phyloP scores from a whole-genome alignment of 257 asterid genomes.

The Dorcoceras hygrometricum region DNA sequence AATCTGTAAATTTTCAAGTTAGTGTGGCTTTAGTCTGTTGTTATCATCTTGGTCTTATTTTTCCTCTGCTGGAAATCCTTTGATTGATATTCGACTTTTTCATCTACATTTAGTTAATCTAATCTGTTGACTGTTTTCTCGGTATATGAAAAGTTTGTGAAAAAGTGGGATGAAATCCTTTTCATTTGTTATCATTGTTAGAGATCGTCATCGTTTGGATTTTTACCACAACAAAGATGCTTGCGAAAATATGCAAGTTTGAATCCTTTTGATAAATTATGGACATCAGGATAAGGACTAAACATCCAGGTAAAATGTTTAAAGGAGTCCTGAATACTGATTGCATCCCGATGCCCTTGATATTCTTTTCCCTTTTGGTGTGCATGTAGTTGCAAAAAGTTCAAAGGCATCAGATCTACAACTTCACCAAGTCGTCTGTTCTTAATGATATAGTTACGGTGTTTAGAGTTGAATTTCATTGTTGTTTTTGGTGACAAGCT shows the following conservation, averaged over 20 bases:
- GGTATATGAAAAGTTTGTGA: slow-evolving; percentile 4
- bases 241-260: background rate
- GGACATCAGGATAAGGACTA: background rate
- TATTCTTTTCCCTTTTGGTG: slow-evolving; percentile 15
- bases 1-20: background rate
- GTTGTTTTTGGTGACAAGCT: slow-evolving; percentile 17
- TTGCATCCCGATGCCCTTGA: background rate
- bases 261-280: slow-evolving; percentile 5
- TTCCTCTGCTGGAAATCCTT: slow-evolving; percentile 16
- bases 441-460: background rate
- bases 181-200: slow-evolving; percentile 12
- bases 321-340: slow-evolving; percentile 15
- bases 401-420: background rate
- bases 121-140: background rate
- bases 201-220: slow-evolving; percentile 5
- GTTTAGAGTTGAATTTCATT: slow-evolving; percentile 10
- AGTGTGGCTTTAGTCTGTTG: background rate
- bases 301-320: too few species aligned
- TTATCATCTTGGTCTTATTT: slow-evolving; percentile 6
- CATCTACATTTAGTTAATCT: slow-evolving; percentile 2
- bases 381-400: slow-evolving; percentile 2
- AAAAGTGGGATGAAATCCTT: background rate
- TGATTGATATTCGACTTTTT: slow-evolving; percentile 1
- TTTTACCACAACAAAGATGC: background rate
- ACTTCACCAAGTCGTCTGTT: background rate